Evolutionary conservation across 352 stramenopile species (phyloP).

Genomic region (Aphanomyces euteiches): DNA sequence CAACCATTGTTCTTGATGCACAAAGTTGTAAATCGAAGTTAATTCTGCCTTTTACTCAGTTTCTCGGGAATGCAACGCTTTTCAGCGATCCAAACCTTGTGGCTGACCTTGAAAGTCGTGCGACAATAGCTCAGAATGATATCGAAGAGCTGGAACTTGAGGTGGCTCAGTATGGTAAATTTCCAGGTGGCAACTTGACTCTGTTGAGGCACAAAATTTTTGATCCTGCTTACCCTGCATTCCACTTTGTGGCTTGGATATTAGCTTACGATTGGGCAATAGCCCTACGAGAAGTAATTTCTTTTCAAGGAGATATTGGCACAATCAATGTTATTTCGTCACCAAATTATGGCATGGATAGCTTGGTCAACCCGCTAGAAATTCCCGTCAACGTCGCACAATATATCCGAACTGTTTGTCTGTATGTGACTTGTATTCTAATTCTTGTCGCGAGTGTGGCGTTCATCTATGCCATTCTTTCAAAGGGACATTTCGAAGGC

Average conservation of each 20-base stretch:
- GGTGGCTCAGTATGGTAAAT: conserved; percentile 1
- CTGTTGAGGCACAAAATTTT: background rate
- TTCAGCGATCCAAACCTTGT: background rate
- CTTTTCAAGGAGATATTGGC: conserved; percentile 23
- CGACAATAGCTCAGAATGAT: background rate
- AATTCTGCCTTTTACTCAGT: background rate
- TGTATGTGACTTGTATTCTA: conserved; percentile 13
- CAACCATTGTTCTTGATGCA: too few species aligned
- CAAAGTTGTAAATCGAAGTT: too few species aligned
- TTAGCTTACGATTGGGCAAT: background rate
- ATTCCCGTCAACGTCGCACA: conserved; percentile 19
- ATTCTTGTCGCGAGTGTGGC: conserved; percentile 5
- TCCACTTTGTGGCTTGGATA: background rate
- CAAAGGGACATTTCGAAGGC: conserved; percentile 1
- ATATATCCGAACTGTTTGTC: conserved; percentile 8
- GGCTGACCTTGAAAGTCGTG: background rate
- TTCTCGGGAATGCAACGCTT: background rate
- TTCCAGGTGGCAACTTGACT: background rate
- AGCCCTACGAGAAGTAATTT: conserved; percentile 6
- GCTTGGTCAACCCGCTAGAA: conserved; percentile 20
- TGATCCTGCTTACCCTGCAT: background rate
- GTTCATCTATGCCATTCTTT: background rate
- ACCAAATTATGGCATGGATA: background rate
- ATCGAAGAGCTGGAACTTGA: background rate
- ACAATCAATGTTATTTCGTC: conserved; percentile 18